Base-by-base conservation (phyloP, 108 stramenopile species). In the Seminavis robusta region DNA sequence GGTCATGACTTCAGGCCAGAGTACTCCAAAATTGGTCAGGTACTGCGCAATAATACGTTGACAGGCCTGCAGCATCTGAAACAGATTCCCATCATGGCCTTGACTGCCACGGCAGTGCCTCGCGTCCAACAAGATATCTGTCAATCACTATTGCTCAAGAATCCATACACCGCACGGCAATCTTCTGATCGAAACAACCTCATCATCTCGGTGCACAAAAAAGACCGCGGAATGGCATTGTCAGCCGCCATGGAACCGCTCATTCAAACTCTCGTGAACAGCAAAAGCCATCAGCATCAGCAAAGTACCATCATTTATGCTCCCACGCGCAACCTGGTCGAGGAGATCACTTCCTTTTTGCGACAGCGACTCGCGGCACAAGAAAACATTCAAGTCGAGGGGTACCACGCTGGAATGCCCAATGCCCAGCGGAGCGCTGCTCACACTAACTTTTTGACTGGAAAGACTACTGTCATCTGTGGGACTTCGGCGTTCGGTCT, bases 401-500 rank as follows among this genome's bases (percentile, higher is more conserved):
- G 44, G 0, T 98, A 98, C 66, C 97, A 98, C 73, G 97, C 87
- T 4, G 94, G 91, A 25, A 52, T 95, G 75, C 41, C 62, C n/a
- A 50, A 52, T 29, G 61, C 38, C 7, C 42, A 76, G 9, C 71
- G 95, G 17, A 48, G 56, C 6, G 56, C 65, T 5, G 77, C 81
- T 8, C 95, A 97, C 58, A 60, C 47, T 11, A 64, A 71, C 7
- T 98, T 95, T 68, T 76, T 94, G 55, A 77, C 79, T 2, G 95
- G 95, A 6, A 67, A 59, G 38, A 78, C 70, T 19, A 25, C 70
- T 1, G 78, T 97, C 17, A 85, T 98, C 40, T 94, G 96, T 13
- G 97, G 97, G 0, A 98, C 98, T 1, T 79, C 90, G 0, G 98
- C 97, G 3, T 98, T 97, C 63, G 98, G 98, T 9, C 94, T 99